Evolutionary conservation across 75 land plant species (phyloP).

Genomic region (Cupressus sempervirens): DNA sequence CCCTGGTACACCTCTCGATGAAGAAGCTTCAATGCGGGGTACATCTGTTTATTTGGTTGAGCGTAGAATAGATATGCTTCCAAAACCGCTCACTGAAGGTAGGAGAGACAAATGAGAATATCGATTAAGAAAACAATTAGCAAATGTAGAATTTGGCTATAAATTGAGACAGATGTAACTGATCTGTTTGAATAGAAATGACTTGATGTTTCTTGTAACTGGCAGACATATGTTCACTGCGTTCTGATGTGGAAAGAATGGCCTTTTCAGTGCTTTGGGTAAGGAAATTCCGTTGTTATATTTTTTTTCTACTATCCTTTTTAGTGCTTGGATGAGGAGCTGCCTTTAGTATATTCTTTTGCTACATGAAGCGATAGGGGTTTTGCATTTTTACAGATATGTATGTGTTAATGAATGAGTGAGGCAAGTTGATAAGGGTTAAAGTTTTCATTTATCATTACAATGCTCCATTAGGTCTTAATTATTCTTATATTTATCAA

Average conservation of each 20-base stretch:
- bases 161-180: background rate
- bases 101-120: background rate
- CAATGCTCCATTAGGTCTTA: too few relatives aligned
- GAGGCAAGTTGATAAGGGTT: background rate
- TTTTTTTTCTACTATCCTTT: slow-evolving; percentile 45
- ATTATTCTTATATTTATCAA: too few relatives aligned
- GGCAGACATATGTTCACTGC: slow-evolving; percentile 95
- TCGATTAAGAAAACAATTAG: background rate
- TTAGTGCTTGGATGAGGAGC: slow-evolving; percentile 77
- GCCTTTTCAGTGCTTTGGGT: slow-evolving; percentile 99
- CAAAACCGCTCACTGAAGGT: slow-evolving; percentile 99
- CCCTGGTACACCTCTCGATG: slow-evolving; percentile 92
- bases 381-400: background rate
- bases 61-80: slow-evolving; percentile 97
- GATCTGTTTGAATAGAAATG: background rate
- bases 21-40: slow-evolving; percentile 88
- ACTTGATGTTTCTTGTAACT: slow-evolving; percentile 4
- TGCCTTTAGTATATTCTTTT: background rate
- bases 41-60: slow-evolving; percentile 99
- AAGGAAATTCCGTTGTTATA: background rate
- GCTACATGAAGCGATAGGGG: background rate
- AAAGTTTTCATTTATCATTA: too few relatives aligned
- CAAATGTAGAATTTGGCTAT: slow-evolving; percentile 1
- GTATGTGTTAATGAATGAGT: background rate
- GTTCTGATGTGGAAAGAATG: slow-evolving; percentile 89